Evolutionary conservation across 2,329 filamentous ascomycete species (phyloP), one percentile per base, ranked within the genome.

Genomic region (Xylaria digitata): DNA sequence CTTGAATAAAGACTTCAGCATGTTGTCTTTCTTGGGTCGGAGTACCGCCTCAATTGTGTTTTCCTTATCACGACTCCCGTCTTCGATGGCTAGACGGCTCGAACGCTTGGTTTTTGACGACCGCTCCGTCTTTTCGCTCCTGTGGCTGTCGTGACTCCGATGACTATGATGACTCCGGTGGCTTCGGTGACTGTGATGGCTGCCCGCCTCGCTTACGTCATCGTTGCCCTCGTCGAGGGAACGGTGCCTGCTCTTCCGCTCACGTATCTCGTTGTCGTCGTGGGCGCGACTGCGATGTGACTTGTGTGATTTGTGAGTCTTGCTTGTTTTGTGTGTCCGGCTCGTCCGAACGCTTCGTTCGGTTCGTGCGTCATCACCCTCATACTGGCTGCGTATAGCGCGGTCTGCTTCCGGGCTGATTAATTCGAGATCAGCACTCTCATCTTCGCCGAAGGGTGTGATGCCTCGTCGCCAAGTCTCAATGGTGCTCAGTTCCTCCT

Each of bases 401-500:
- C 82, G 82, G 63, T 86, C 82, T 5, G 86, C 86, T 73, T 82
- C 78, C 1, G 86, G 86, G 54, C 84, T 87, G 72, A 89, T 88
- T 66, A 88, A 81, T 75, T 89, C 86, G 26, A 85, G 72, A 54
- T 88, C 86, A 11, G 82, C 85, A 42, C 75, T 81, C 65, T 82
- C 83, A 45, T 82, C 82, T 32, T 82, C 83, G 57, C 80, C 82
- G 34, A 77, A 80, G 0, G 83, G 80, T 63, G 80, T 73, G 69
- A 88, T 87, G 32, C 86, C 87, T n/a, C 86, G 79, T 7, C 85
- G 81, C 87, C 87, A 89, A 0, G 79, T 80, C 75, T 89, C 87
- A 53, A 89, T 89, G 21, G 80, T 81, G 78, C 85, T 87, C 21
- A 89, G 77, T 70, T 88, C 85, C 66, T 88, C 85, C 65, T 87